Conservation (phyloP, 2,329 filamentous ascomycete species). For the Pseudogymnoascus sp. region DNA sequence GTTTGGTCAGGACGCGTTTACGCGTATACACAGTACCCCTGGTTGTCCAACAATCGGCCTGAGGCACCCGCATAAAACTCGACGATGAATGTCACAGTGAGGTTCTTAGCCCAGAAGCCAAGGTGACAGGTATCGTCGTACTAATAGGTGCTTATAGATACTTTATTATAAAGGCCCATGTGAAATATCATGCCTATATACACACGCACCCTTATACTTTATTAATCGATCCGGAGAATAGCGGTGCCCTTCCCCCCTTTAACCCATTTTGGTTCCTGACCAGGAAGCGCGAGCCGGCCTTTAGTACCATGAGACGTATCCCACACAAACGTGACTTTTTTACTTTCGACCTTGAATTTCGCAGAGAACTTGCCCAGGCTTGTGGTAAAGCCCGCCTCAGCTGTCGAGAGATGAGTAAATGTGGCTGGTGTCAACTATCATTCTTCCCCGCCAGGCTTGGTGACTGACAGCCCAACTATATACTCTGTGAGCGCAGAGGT, state of each 20-base stretch:
- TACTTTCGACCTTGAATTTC: slow-evolving; percentile 15
- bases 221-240: background rate
- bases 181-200: background rate
- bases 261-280: background rate
- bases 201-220: background rate
- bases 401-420: slow-evolving; percentile 31
- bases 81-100: background rate
- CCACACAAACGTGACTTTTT: slow-evolving; percentile 15
- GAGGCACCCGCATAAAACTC: background rate
- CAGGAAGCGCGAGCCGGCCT: background rate
- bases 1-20: background rate
- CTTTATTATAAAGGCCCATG: background rate
- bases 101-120: background rate
- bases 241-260: background rate
- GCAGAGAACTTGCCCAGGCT: slow-evolving; percentile 31
- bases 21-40: background rate
- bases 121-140: background rate
- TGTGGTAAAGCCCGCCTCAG: slow-evolving; percentile 34
- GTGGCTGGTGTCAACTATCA: slow-evolving; percentile 33
- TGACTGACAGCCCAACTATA: slow-evolving; percentile 35
- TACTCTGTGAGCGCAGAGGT: slow-evolving; percentile 37
- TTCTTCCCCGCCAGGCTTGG: slow-evolving; percentile 27
- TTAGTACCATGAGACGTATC: background rate
- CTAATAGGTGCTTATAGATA: background rate
- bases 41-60: background rate